These are phyloP conservation scores for Alectoria sarmentosa DNA, from an alignment of 495 filamentous ascomycete genomes.

Conservation along the genomic window DNA sequence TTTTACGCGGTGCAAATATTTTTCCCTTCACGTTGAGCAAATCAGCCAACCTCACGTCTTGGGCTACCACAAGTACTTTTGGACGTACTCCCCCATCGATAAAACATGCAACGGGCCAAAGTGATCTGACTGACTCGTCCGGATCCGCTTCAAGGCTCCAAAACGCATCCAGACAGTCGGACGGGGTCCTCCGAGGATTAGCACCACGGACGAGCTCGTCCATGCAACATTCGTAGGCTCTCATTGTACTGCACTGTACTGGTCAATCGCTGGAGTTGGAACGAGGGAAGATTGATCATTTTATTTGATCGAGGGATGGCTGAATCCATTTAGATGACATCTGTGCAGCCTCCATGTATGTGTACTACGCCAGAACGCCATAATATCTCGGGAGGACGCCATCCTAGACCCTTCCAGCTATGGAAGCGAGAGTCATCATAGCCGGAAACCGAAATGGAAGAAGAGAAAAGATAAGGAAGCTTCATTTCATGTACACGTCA, in stretches of 20 bases:
- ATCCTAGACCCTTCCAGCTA: slow-evolving; percentile 11
- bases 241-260: background rate
- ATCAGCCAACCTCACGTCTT: background rate
- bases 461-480: background rate
- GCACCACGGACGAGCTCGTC: background rate
- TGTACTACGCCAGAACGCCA: background rate
- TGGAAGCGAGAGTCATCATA: slow-evolving; percentile 4
- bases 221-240: background rate
- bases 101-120: background rate
- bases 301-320: background rate
- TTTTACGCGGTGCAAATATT: background rate
- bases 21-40: background rate
- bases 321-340: background rate
- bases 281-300: background rate
- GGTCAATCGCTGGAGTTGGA: background rate
- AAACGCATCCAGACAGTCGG: background rate
- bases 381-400: background rate
- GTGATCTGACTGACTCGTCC: background rate
- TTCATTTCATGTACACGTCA: slow-evolving; percentile 4
- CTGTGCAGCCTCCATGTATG: background rate
- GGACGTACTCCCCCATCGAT: background rate
- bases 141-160: background rate
- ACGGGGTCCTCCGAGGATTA: background rate
- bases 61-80: background rate
- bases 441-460: background rate